Evolutionary conservation across 108 stramenopile genomes (phyloP).

Genomic region (Conticribra weissflogii): DNA sequence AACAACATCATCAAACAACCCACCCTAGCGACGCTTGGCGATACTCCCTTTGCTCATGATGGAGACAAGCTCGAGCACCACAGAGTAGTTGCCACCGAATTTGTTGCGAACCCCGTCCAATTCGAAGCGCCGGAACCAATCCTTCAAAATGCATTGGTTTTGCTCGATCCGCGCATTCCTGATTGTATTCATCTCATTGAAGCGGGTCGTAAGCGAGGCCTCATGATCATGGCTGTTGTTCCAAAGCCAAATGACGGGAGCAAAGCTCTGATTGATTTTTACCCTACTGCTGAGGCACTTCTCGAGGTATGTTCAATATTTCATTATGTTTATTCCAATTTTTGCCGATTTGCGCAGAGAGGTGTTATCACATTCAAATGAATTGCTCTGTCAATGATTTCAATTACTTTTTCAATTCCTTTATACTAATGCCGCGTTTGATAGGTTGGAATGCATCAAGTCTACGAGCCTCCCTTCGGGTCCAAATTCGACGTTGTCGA

Average conservation of each 20-base stretch:
- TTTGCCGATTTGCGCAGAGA: too few species aligned
- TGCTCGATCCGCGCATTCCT: conserved; percentile 56
- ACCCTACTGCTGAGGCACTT: conserved; percentile 57
- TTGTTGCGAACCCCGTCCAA: conserved; percentile 49
- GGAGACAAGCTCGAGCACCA: conserved; percentile 50
- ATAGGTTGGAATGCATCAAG: conserved; percentile 61
- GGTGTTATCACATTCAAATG: too few species aligned
- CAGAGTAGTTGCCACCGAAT: conserved; percentile 58
- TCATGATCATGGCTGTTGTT: conserved; percentile 60
- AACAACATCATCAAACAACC: conserved; percentile 40
- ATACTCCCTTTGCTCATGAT: conserved; percentile 48
- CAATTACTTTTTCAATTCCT: too few species aligned
- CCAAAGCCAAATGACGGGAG: conserved; percentile 55
- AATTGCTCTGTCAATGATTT: too few species aligned
- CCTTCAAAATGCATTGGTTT: conserved; percentile 55
- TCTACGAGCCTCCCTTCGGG: conserved; percentile 59
- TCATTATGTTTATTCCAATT: too few species aligned
- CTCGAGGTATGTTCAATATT: too few species aligned
- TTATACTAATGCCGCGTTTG: too few species aligned
- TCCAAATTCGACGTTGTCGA: conserved; percentile 60
- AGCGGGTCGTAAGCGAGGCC: conserved; percentile 51
- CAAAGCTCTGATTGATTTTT: conserved; percentile 37
- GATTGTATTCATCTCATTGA: conserved; percentile 57
- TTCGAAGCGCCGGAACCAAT: conserved; percentile 36
- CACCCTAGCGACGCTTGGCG: conserved; percentile 52